Evolutionary conservation across 108 stramenopile species (phyloP), one percentile per base, ranked within the genome.

Genomic region (Nitzschia inconspicua): DNA sequence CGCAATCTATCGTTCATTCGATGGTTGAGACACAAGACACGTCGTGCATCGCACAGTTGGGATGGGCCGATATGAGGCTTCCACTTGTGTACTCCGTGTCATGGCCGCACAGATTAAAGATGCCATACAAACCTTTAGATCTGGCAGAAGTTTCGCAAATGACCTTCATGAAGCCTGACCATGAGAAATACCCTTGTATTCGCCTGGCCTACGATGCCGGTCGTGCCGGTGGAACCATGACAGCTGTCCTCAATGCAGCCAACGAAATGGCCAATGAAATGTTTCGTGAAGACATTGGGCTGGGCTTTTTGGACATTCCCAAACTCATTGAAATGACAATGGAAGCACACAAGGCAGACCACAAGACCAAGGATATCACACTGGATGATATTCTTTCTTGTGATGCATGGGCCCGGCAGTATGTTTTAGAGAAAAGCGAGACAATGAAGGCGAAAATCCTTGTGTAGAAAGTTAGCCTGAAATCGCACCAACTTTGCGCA

Each of bases 11-110:
- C 68, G 91, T 98, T 19, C 97, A 98, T 73, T 92, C 90, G 44
- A 92, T 92, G 91, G 68, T 97, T 24, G 97, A 98, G 72, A 94
- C 93, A 39, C 90, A 95, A 75, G 97, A 98, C 73, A 98, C 94
- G 19, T 91, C 89, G 34, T 94, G 95, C 52, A 86, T 98, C 35
- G 95, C 94, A 13, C 97, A 98, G 73, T 54, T 96, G 27, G 97
- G 95, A 7, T 96, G 95, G 97, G 94, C 97, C 3, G 97, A 98
- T 63, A 98, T 98, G 97, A 83, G 97, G 48, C 66, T 98, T 19
- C 97, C 97, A 34, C 67, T 98, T 25, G 94, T 98, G 7, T 98
- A 98, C 78, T 89, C 89, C 31, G 80, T 96, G 22, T 88, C 93
- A 4, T 98, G 97, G 97, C 97, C 97, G 4, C 95, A 95, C 62